phyloP scores from a whole-genome alignment of 2,329 filamentous ascomycete species.

The Colletotrichum sp. region DNA sequence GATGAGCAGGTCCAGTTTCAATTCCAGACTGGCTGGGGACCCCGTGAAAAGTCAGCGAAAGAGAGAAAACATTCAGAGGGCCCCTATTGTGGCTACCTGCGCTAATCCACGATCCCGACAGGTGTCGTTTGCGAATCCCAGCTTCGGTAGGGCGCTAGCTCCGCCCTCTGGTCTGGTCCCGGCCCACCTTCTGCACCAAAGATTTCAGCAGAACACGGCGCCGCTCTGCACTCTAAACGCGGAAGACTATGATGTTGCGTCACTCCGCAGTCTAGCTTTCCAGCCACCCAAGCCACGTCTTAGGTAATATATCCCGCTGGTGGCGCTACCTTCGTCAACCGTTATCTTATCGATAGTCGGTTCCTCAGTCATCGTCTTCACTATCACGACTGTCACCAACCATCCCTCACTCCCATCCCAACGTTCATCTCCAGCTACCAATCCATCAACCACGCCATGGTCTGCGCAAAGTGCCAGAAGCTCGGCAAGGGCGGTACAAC shows the following conservation, averaged over 20 bases:
- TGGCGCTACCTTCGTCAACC: not conserved
- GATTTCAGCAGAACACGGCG: not conserved
- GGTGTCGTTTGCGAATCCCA: not conserved
- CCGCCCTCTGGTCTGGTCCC: not conserved
- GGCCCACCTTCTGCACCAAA: not conserved
- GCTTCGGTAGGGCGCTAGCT: not conserved
- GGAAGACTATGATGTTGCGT: slow-evolving; percentile 6
- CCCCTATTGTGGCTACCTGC: slow-evolving; percentile 20
- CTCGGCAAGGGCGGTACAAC: slow-evolving; percentile 60
- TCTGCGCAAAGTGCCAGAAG: slow-evolving; percentile 69
- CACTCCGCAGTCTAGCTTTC: not conserved
- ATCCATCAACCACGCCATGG: slow-evolving; percentile 47
- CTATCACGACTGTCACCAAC: not conserved
- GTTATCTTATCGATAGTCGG: not conserved
- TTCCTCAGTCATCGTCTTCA: not conserved
- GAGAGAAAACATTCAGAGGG: not conserved
- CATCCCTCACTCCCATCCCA: not conserved
- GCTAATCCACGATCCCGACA: not conserved
- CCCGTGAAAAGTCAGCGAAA: not conserved
- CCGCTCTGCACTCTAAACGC: not conserved
- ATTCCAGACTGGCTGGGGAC: slow-evolving; percentile 9
- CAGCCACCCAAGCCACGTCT: not conserved
- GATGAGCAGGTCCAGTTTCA: slow-evolving; percentile 7
- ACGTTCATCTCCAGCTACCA: not conserved
- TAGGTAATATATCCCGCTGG: not conserved